Conservation (phyloP, 768 basidiomycete genomes). For the Pisolithus tinctorius region DNA sequence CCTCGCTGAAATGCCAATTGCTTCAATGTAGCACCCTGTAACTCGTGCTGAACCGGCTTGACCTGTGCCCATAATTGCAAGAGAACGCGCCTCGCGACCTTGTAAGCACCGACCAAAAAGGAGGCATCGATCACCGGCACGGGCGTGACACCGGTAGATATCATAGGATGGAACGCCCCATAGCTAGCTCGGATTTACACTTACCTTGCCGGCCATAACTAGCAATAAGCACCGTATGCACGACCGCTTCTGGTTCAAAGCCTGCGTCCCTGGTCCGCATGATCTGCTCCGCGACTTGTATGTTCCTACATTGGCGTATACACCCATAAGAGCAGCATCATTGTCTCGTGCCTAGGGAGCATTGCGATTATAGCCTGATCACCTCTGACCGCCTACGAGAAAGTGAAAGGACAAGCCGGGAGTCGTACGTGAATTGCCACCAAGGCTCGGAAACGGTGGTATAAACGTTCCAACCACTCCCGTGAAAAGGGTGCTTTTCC, state of each 20-base stretch:
- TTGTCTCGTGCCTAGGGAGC: conserved; percentile 57
- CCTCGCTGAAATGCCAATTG: conserved; percentile 32
- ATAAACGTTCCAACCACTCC: conserved; percentile 39
- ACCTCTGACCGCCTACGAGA: conserved; percentile 41
- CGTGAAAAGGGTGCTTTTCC: conserved; percentile 40
- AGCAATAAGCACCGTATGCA: conserved; percentile 73
- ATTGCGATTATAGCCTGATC: conserved; percentile 54
- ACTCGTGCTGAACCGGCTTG: conserved; percentile 49
- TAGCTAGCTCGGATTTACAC: conserved; percentile 46
- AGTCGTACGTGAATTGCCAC: conserved; percentile 22
- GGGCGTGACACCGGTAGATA: conserved; percentile 52
- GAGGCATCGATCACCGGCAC: conserved; percentile 66
- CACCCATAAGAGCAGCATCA: conserved; percentile 67
- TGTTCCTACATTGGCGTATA: conserved; percentile 57
- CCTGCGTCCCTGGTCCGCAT: conserved; percentile 46
- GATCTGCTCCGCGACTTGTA: conserved; percentile 46
- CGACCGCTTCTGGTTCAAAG: conserved; percentile 51
- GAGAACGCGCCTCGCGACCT: conserved; percentile 46
- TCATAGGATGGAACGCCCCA: conserved; percentile 57
- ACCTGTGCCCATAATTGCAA: conserved; percentile 60
- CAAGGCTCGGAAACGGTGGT: conserved; percentile 32
- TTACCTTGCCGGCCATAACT: conserved; percentile 60
- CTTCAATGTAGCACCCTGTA: conserved; percentile 38
- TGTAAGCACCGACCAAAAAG: conserved; percentile 47
- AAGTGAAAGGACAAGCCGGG: conserved; percentile 40